Evolutionary conservation across 441 rosid species (phyloP), one percentile per base, ranked within the genome.

Genomic region (Syzygium syzygioides): DNA sequence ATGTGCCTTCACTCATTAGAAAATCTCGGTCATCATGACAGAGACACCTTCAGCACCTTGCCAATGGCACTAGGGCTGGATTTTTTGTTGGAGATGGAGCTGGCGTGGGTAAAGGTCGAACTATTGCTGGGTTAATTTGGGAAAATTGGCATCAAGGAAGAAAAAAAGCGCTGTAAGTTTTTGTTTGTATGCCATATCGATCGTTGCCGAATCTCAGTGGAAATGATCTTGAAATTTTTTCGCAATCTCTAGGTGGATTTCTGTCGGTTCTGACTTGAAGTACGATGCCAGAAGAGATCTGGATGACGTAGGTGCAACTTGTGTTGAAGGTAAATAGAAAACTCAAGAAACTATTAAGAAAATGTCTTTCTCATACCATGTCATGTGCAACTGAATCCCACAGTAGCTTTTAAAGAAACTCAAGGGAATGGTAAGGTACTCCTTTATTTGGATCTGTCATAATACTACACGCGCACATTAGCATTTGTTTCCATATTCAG

Each of bases 41-140:
- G 99, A 95, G 99, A 91, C 98, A 98, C 93, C 96, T 94, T 86
- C 99, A 98, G 88, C 97, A 95, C 94, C 99, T 97, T 87, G 96
- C 95, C 84, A 93, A 91, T 94, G 95, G 96, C 92, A 90, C 92
- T 60, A 96, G 99, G 94, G 99, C 99, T 52, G 99, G 99, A 45
- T 98, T 97, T 89, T 98, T 98, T 93, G 88, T 97, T 92, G 99
- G 99, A 93, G 99, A 98, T 91, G 99, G 99, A 91, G 99, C 99
- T 93, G 99, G 99, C 90, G 98, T 98, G 90, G 99, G 99, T 86
- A 98, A 98, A 94, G 99, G 99, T 87, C 95, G 99, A 85, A 98
- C 99, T 84, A 93, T 98, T 93, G 99, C 98, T 15, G 99, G 99
- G 87, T 91, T 98, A 90, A 97, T 98, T 92, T 96, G 96, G 98